Percentiles rank a stretch among this genome's conserved stretches.
Evolutionary conservation across 2,329 filamentous ascomycete genomes (phyloP).

Genomic region (Fonsecaea multimorphosa): DNA sequence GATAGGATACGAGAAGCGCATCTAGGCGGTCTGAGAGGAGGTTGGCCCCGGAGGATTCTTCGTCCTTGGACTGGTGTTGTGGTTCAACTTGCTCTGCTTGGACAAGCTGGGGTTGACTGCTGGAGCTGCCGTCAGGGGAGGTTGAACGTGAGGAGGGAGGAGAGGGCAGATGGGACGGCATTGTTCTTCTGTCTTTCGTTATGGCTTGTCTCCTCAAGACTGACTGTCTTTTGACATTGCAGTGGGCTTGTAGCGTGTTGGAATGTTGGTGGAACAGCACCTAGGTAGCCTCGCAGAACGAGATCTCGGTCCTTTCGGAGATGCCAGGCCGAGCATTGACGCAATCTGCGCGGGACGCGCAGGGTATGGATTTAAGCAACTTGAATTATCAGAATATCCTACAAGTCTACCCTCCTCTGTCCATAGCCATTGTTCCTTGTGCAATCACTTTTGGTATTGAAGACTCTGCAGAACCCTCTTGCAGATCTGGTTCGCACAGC

Average conservation of each 20-base stretch:
- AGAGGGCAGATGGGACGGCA: slow-evolving; percentile 24
- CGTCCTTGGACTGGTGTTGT: neutral
- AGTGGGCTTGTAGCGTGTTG: neutral
- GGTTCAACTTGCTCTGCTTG: neutral
- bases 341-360: slow-evolving; percentile 25
- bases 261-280: neutral
- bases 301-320: slow-evolving; percentile 30
- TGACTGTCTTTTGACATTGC: neutral
- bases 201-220: neutral
- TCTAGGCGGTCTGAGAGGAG: slow-evolving; percentile 33
- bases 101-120: slow-evolving; percentile 1
- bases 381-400: neutral
- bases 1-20: slow-evolving; percentile 38
- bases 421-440: neutral
- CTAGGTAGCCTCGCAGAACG: slow-evolving; percentile 16
- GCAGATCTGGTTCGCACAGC: neutral
- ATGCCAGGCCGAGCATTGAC: slow-evolving; percentile 27
- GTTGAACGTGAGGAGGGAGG: slow-evolving; percentile 25
- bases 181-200: neutral
- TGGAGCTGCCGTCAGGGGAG: slow-evolving; percentile 7
- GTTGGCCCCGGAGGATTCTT: neutral
- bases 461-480: neutral
- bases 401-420: neutral
- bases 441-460: neutral
- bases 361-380: slow-evolving; percentile 3